Percentiles rank a stretch among this genome's conserved stretches.
These are phyloP conservation scores for Brassica nigra DNA, from an alignment of 345 rosid genomes.

Conservation along the genomic window DNA sequence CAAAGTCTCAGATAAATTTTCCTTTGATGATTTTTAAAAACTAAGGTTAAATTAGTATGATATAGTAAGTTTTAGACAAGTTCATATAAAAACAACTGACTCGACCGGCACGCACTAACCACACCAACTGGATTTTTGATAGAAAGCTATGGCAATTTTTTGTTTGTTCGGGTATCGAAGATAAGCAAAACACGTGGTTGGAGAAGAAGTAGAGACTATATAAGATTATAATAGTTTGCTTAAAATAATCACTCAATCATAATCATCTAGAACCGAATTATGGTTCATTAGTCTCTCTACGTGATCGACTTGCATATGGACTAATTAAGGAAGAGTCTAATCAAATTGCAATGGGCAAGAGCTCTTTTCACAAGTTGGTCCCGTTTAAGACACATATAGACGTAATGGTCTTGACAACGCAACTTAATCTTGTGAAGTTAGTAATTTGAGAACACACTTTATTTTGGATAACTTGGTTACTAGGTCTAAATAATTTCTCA, in stretches of 20 bases:
- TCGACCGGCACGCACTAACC: neutral
- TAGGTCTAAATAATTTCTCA: neutral
- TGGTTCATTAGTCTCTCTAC: neutral
- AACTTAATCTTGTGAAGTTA: neutral
- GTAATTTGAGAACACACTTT: neutral
- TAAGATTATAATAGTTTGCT: slow-evolving; percentile 22
- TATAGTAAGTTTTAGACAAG: neutral
- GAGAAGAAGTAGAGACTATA: slow-evolving; percentile 7
- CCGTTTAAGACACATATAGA: slow-evolving; percentile 1
- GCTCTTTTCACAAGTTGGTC: slow-evolving; percentile 8
- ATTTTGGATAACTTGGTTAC: neutral
- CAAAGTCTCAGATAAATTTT: slow-evolving; percentile 21
- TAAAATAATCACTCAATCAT: slow-evolving; percentile 11
- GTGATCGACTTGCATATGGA: slow-evolving; percentile 23
- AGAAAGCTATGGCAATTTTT: neutral
- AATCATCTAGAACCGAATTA: slow-evolving; percentile 24
- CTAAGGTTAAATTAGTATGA: neutral
- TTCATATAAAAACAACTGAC: neutral
- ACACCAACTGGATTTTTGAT: neutral
- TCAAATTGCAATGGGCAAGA: neutral
- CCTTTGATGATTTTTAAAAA: neutral
- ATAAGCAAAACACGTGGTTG: slow-evolving; percentile 29
- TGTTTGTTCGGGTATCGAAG: neutral
- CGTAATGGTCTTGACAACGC: neutral
- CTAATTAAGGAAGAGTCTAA: neutral